Evolutionary conservation across 805 yeast genomes (phyloP).

Genomic region (Candida manassasensis): DNA sequence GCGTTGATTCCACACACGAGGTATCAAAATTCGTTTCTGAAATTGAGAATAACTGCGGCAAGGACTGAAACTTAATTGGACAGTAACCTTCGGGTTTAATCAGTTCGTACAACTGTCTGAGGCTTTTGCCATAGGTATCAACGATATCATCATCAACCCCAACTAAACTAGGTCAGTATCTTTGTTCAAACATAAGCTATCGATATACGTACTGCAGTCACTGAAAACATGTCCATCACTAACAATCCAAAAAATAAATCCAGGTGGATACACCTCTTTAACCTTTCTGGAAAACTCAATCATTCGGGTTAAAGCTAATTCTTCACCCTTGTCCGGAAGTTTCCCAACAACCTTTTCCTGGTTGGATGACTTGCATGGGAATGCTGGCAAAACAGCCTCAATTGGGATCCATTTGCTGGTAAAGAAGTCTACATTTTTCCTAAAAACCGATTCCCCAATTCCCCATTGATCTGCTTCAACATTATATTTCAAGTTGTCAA

Average conservation of each 20-base stretch:
- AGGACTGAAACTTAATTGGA: constrained; percentile 28
- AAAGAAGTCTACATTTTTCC: constrained; percentile 41
- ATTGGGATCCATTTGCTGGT: constrained; percentile 44
- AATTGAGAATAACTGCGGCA: constrained; percentile 31
- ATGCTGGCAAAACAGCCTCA: constrained; percentile 59
- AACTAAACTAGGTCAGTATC: constrained; percentile 21
- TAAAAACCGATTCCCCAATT: constrained; percentile 42
- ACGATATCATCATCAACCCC: constrained; percentile 57
- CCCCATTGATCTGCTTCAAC: constrained; percentile 48
- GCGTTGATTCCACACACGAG: constrained; percentile 15
- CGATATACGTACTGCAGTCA: constrained; percentile 35
- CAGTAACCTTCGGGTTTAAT: constrained; percentile 26
- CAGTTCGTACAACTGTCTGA: constrained; percentile 39
- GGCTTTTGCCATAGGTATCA: constrained; percentile 40
- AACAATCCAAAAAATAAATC: constrained; percentile 51
- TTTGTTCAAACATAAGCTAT: constrained; percentile 8
- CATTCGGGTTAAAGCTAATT: constrained; percentile 28
- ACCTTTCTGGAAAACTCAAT: constrained; percentile 26
- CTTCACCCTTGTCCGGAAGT: constrained; percentile 51
- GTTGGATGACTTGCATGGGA: constrained; percentile 63
- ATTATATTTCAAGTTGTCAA: constrained; percentile 43
- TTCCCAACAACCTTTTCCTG: constrained; percentile 44
- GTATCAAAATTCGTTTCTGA: constrained; percentile 11
- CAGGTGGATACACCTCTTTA: constrained; percentile 45
- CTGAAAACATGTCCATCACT: constrained; percentile 65